Base-by-base conservation (phyloP, 768 basidiomycete species). In the Lentinula raphanica region DNA sequence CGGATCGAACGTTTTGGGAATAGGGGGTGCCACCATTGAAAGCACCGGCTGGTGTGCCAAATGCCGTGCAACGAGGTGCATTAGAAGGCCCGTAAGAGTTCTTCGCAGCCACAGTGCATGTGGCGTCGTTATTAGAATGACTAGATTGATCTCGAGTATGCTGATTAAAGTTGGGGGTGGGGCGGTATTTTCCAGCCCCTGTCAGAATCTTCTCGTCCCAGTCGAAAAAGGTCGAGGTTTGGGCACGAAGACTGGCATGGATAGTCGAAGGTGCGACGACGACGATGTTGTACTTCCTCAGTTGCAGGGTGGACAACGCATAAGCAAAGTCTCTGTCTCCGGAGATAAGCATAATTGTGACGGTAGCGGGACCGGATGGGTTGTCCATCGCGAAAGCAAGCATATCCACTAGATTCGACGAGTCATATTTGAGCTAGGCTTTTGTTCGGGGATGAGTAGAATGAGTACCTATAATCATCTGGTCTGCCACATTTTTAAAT, bases 321-420 rank as follows among this genome's bases (percentile, higher is more conserved):
- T 86, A 88, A 9, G 80, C 79, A 62, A 86, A 82, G 66, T 88
- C 86, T 40, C 84, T 76, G 68, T 89, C 86, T 17, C 82, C 84
- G 0, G 86, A 78, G 63, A 90, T 84, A 35, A 90, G 72, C 44
- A 88, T 68, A 62, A 87, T 70, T 13, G 85, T 87, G 23, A 78
- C 69, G 15, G 25, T 21, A 4, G 85, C 86, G 25, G 78, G 65
- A 58, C 80, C 78, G 3, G 77, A 58, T 3, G 77, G 71, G 61
- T 80, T 78, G 69, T 88, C 87, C 64, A 85, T 79, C n/a, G 83
- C 86, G 66, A 82, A 53, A 5, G 51, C 36, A 21, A 53, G 35
- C 51, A 53, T 53, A n/a, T 53, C 51, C 36, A 36, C 51, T 53
- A 15, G n/a, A n/a, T n/a, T n/a, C n/a, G n/a, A n/a, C n/a, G n/a